Evolutionary conservation across 805 yeast genomes (phyloP).

Genomic region (Yamadazyma tumulicola): DNA sequence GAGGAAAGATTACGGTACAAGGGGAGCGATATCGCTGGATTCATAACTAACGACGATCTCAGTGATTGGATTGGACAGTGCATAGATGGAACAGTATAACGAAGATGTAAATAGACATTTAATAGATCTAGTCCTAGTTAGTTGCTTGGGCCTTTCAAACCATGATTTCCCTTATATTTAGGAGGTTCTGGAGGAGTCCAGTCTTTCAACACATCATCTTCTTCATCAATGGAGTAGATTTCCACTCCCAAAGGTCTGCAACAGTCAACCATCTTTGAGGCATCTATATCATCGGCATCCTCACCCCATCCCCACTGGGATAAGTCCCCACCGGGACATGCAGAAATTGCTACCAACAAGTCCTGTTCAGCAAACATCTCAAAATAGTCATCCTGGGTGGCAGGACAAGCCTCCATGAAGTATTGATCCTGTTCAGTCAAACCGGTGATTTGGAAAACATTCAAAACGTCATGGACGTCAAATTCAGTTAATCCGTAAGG

Average conservation of each 20-base stretch:
- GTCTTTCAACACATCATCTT: slow-evolving; percentile 35
- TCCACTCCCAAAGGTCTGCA: slow-evolving; percentile 64
- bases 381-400: slow-evolving; percentile 55
- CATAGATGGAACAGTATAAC: slow-evolving; percentile 39
- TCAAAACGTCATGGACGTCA: slow-evolving; percentile 67
- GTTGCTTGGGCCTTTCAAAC: slow-evolving; percentile 22
- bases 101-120: background rate
- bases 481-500: slow-evolving; percentile 62
- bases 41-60: slow-evolving; percentile 37
- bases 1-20: slow-evolving; percentile 25
- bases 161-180: slow-evolving; percentile 57
- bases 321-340: slow-evolving; percentile 71
- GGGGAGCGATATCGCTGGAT: slow-evolving; percentile 45
- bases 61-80: slow-evolving; percentile 45
- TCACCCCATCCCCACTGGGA: slow-evolving; percentile 74
- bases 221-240: slow-evolving; percentile 52
- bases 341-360: slow-evolving; percentile 57
- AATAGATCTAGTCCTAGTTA: background rate
- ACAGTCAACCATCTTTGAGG: slow-evolving; percentile 53
- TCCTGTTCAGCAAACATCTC: slow-evolving; percentile 68
- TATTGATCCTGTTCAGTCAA: slow-evolving; percentile 62
- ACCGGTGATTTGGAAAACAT: slow-evolving; percentile 69
- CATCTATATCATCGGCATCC: slow-evolving; percentile 40
- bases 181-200: slow-evolving; percentile 54
- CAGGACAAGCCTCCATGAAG: slow-evolving; percentile 70